phyloP scores from a whole-genome alignment of 768 basidiomycete species.

The Agaricus sinodeliciosus region DNA sequence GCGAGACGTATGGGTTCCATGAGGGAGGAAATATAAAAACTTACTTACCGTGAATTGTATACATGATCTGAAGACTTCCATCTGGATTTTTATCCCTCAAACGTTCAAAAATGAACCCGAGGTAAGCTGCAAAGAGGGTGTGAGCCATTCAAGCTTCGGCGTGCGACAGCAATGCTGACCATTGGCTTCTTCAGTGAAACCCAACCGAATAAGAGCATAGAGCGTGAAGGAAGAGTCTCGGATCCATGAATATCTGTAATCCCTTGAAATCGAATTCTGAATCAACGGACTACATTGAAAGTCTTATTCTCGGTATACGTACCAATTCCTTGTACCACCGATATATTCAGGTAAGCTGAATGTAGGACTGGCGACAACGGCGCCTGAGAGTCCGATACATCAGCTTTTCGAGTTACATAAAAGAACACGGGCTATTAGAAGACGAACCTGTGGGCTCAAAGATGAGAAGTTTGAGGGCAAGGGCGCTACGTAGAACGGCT shows the following conservation, averaged over 20 bases:
- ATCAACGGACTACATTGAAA: neutral
- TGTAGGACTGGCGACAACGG: constrained; percentile 91
- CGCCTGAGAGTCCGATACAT: constrained; percentile 39
- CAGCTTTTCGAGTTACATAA: neutral
- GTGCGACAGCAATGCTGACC: constrained; percentile 33
- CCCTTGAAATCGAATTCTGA: constrained; percentile 28
- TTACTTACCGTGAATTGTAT: constrained; percentile 78
- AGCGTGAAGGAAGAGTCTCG: constrained; percentile 96
- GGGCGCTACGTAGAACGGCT: constrained; percentile 83
- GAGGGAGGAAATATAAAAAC: neutral
- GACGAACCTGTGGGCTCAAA: constrained; percentile 77
- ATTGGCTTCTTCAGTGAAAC: constrained; percentile 90
- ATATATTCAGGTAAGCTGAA: constrained; percentile 92
- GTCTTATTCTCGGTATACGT: constrained; percentile 10
- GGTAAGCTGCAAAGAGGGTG: constrained; percentile 50
- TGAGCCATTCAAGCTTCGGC: neutral
- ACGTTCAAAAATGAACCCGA: constrained; percentile 87
- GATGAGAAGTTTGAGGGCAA: constrained; percentile 90
- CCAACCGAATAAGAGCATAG: constrained; percentile 89
- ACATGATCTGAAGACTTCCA: constrained; percentile 95
- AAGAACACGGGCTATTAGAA: neutral
- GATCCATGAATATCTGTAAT: constrained; percentile 80
- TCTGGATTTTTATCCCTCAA: constrained; percentile 81
- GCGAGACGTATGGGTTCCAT: neutral
- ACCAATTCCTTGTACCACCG: constrained; percentile 88